A percentile compares a stretch with the other conserved stretches of the same genome.
phyloP scores from a whole-genome alignment of 1,284 basidiomycete species.

The Neotropicomus parvogracilis region DNA sequence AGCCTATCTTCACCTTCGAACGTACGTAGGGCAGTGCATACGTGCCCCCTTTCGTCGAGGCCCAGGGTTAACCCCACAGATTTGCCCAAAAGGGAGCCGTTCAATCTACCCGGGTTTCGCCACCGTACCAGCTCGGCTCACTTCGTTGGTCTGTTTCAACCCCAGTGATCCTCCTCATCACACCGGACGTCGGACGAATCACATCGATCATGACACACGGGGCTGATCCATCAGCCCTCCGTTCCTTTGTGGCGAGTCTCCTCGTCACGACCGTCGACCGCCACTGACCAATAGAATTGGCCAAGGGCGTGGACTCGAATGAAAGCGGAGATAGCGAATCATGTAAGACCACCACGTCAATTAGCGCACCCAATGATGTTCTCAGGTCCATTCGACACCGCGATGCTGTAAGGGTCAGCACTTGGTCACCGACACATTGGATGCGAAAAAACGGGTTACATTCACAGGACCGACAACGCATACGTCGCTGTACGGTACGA shows the following conservation, averaged over 20 bases:
- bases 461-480: background rate
- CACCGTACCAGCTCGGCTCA: background rate
- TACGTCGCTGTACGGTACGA: background rate
- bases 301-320: background rate
- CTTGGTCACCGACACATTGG: no score
- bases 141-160: conserved; percentile 1
- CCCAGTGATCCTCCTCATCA: conserved; percentile 1
- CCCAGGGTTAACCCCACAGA: no score
- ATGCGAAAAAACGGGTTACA: background rate
- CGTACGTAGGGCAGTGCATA: no score
- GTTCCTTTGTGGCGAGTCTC: background rate
- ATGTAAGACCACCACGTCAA: background rate
- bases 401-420: background rate
- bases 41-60: no score
- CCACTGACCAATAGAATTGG: background rate
- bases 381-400: background rate
- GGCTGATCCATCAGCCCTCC: background rate
- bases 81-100: background rate
- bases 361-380: background rate
- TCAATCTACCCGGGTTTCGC: conserved; percentile 2
- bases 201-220: background rate
- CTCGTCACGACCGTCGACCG: background rate
- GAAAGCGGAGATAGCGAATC: background rate
- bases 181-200: background rate
- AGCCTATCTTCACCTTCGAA: no score